Evolutionary conservation across 75 land plant genomes (phyloP).

Genomic region (Sequoia sempervirens): DNA sequence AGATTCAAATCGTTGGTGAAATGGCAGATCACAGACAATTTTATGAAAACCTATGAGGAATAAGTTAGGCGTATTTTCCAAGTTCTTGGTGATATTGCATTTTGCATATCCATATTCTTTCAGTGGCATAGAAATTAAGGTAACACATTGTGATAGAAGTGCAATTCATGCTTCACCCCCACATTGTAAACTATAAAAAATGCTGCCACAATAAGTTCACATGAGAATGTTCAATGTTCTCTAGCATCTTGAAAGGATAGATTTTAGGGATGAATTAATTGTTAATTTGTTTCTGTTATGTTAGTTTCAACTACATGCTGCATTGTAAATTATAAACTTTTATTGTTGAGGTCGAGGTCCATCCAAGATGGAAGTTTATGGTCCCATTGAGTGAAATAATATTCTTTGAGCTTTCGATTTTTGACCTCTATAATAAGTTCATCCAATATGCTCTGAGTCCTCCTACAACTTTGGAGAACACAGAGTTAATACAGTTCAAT

Average conservation of each 20-base stretch:
- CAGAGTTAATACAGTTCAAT: too few species aligned
- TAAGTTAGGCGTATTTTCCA: constrained; percentile 18
- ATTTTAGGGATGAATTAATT: neutral
- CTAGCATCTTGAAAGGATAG: neutral
- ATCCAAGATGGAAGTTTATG: neutral
- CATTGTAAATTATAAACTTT: too few species aligned
- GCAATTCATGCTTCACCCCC: too few species aligned
- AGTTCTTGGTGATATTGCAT: constrained; percentile 37
- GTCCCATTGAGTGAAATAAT: too few species aligned
- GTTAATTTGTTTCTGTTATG: neutral
- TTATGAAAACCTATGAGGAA: neutral
- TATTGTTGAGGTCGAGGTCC: too few species aligned
- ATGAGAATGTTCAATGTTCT: neutral
- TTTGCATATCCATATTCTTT: constrained; percentile 21
- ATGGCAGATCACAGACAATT: neutral
- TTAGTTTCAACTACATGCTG: too few species aligned
- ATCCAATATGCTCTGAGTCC: too few species aligned
- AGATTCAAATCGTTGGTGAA: neutral
- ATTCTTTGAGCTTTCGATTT: too few species aligned
- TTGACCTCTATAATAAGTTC: neutral
- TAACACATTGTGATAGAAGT: neutral
- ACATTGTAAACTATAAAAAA: neutral
- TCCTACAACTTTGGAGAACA: too few species aligned
- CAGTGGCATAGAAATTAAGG: constrained; percentile 16
- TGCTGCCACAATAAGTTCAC: neutral